Base-by-base conservation (phyloP, 164 flowering plant species). In the Annona squamosa region DNA sequence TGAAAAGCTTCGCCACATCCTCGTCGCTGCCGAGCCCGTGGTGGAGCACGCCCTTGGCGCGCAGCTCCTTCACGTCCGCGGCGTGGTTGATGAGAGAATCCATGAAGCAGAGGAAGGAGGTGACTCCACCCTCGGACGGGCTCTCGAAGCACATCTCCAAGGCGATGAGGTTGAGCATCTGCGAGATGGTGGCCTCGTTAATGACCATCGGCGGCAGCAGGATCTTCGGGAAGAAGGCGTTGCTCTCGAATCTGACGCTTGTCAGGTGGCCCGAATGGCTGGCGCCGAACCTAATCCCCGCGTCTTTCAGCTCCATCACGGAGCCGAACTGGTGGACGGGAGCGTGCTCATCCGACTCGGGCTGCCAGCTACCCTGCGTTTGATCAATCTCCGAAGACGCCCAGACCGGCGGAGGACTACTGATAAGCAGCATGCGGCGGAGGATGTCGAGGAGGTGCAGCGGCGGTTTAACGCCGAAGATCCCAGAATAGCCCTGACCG, bases 1-100 rank as follows among this genome's bases (percentile, higher is more conserved):
- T 80, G 70, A 82, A 78, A 9, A 82, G 75, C 1, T 64, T 41
- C 1, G 81, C 81, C 3, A 76, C 83, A 5, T 80, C 12, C 44
- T 74, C n/a, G 46, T 83, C 80, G 5, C 83, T 83, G 7, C 85
- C 81, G 1, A 80, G 75, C 3, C n/a, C 10, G 9, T 67, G 42
- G 16, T 37, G 48, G 18, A 67, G 70, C 16, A 67, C 46, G 70
- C 19, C 48, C 70, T 67, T n/a, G 19, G 70, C 12, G n/a, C 26
- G 48, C 13, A 67, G 70, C 70, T 44, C 70, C 12, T 67, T 45
- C 70, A 67, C 70, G 19, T 67, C 70, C 48, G 16, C 48, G 4
- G 4, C 70, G 4, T 16, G 57, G 18, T 69, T 19, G 41, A 69
- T 48, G 12, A 69, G 71, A 65, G 70, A 65, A 73, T 73, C 71